phyloP scores from a whole-genome alignment of 2,329 filamentous ascomycete species.

The Botryotinia convoluta region DNA sequence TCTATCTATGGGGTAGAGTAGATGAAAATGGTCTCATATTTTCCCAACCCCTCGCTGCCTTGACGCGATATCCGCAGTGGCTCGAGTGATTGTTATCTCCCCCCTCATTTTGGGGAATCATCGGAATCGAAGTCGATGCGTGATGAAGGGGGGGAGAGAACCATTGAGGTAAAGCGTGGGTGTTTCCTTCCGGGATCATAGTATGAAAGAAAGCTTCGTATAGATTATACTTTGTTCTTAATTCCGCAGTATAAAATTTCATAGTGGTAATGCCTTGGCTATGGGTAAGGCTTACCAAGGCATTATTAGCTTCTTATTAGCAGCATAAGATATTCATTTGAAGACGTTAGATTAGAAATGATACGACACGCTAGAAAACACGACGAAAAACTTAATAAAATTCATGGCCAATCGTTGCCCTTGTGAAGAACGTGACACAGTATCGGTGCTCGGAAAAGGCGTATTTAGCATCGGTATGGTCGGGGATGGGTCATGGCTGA shows the following conservation, averaged over 20 bases:
- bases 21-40: constrained; percentile 9
- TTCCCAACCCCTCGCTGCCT: constrained; percentile 5
- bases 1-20: background rate
- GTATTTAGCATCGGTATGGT: background rate
- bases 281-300: background rate
- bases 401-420: background rate
- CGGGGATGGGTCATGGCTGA: background rate
- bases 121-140: background rate
- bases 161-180: background rate
- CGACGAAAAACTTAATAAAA: background rate
- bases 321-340: background rate
- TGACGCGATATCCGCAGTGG: background rate
- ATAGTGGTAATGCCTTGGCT: background rate
- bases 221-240: background rate
- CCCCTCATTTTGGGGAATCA: constrained; percentile 10
- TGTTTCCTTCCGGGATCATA: background rate
- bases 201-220: background rate
- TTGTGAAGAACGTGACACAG: background rate
- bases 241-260: background rate
- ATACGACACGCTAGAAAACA: background rate
- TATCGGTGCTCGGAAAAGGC: background rate
- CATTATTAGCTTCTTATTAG: background rate
- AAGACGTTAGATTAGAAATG: background rate
- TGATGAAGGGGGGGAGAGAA: background rate
- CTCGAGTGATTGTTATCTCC: background rate